phyloP scores from a whole-genome alignment of 176 grass and related monocot species.

The Raddia distichophylla region DNA sequence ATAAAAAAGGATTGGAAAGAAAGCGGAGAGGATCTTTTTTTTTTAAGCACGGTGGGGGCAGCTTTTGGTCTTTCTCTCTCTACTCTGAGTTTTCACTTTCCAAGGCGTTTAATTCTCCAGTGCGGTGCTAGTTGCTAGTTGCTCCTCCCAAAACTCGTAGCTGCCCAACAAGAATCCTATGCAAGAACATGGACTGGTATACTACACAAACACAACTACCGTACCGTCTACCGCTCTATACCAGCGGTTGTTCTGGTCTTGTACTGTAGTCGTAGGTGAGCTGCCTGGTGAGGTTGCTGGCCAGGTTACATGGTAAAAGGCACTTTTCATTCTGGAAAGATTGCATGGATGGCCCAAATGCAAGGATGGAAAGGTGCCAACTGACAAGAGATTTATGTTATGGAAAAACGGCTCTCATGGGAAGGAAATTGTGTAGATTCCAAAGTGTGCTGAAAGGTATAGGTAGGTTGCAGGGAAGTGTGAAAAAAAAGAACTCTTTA shows the following conservation, averaged over 20 bases:
- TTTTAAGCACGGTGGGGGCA: conserved; percentile 42
- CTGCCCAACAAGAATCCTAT: conserved; percentile 53
- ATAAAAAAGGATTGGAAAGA: conserved; percentile 43
- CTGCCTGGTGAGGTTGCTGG: conserved; percentile 17
- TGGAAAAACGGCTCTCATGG: not conserved
- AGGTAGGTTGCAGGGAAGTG: not conserved
- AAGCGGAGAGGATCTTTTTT: conserved; percentile 27
- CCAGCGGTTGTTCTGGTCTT: not conserved
- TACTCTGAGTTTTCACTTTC: conserved; percentile 39
- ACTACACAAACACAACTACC: conserved; percentile 1
- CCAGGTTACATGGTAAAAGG: conserved; percentile 32
- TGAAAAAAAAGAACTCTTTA: not conserved
- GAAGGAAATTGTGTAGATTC: not conserved
- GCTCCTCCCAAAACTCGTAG: conserved; percentile 29
- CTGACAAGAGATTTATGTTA: not conserved
- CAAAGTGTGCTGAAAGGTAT: not conserved
- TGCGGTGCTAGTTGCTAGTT: conserved; percentile 13
- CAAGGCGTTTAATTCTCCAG: conserved; percentile 43
- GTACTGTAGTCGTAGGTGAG: conserved; percentile 1
- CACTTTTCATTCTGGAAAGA: conserved; percentile 35
- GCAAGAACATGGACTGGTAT: not conserved
- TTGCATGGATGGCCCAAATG: not conserved
- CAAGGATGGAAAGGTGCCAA: not conserved
- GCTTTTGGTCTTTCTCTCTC: conserved; percentile 34
- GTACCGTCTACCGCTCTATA: not conserved